Percentiles rank a stretch among this genome's conserved stretches.
Evolutionary conservation across 75 land plant genomes (phyloP).

Genomic region (Sequoia sempervirens): DNA sequence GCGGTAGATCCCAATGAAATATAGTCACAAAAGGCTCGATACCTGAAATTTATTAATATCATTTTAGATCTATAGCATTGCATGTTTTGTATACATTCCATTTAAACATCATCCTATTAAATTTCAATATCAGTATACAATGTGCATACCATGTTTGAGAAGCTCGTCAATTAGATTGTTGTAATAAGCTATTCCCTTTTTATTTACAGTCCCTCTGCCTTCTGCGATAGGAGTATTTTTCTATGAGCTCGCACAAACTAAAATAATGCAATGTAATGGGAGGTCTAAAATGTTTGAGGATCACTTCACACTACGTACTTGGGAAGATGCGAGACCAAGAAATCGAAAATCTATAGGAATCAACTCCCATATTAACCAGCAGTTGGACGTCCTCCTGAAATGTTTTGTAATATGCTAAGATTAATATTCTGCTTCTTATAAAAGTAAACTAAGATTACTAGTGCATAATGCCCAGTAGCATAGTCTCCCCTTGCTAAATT

Average conservation of each 20-base stretch:
- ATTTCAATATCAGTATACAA: too few relatives aligned
- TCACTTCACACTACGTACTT: not conserved
- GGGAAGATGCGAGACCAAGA: constrained; percentile 28
- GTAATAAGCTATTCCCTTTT: constrained; percentile 37
- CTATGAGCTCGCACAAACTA: not conserved
- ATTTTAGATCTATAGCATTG: too few relatives aligned
- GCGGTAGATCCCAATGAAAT: constrained; percentile 29
- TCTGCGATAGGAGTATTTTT: not conserved
- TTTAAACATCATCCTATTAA: too few relatives aligned
- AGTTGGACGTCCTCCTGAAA: constrained; percentile 18
- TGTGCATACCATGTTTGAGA: constrained; percentile 19
- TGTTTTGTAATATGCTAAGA: too few relatives aligned
- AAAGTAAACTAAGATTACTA: too few relatives aligned
- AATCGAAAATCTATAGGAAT: constrained; percentile 25
- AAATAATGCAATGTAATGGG: too few relatives aligned
- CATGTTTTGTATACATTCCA: too few relatives aligned
- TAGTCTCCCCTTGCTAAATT: too few relatives aligned
- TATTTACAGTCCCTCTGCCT: constrained; percentile 8
- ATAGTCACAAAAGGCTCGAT: constrained; percentile 23
- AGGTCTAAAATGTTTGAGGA: not conserved
- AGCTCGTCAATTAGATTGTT: constrained; percentile 27
- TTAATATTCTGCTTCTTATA: too few relatives aligned
- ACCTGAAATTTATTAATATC: not conserved
- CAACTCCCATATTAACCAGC: constrained; percentile 20
- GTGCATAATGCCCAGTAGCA: too few relatives aligned